A percentile compares a stretch with the other conserved stretches of the same genome.
Conservation (phyloP, 495 filamentous ascomycete genomes). For the Rhypophila decipiens region DNA sequence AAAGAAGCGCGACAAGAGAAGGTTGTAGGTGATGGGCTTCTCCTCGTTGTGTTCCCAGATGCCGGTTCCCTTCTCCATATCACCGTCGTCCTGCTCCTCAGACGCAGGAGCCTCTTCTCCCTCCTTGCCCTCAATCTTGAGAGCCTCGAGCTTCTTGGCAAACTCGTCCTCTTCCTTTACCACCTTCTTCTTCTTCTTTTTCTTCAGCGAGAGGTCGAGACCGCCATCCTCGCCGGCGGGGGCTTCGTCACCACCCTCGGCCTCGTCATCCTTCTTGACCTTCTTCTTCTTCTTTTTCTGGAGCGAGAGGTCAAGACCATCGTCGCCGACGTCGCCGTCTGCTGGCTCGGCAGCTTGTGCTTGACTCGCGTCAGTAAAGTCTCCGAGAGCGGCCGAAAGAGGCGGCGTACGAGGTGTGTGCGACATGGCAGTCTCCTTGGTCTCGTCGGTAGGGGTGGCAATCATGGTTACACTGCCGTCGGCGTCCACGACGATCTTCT, state of each 20-base stretch:
- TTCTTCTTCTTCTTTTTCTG: conserved; percentile 65
- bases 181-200: conserved; percentile 93
- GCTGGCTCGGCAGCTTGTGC: conserved; percentile 55
- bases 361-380: conserved; percentile 41
- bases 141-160: conserved; percentile 54
- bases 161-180: conserved; percentile 58
- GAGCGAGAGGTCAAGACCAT: conserved; percentile 38
- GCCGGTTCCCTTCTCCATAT: conserved; percentile 84
- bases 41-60: conserved; percentile 83
- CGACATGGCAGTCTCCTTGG: conserved; percentile 65
- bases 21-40: conserved; percentile 71
- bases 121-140: conserved; percentile 74
- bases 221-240: conserved; percentile 20
- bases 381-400: conserved; percentile 42
- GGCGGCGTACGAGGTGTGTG: conserved; percentile 59
- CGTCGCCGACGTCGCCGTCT: conserved; percentile 47
- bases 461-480: conserved; percentile 71
- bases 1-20: conserved; percentile 86
- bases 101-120: conserved; percentile 40
- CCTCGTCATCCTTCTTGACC: conserved; percentile 69
- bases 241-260: conserved; percentile 42
- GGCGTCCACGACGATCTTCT: conserved; percentile 72
- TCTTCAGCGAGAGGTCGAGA: conserved; percentile 70
- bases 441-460: conserved; percentile 53
- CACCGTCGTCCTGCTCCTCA: conserved; percentile 53